These are phyloP conservation scores for Zymoseptoria pseudotritici DNA, from an alignment of 2,329 filamentous ascomycete genomes.

Conservation along the genomic window DNA sequence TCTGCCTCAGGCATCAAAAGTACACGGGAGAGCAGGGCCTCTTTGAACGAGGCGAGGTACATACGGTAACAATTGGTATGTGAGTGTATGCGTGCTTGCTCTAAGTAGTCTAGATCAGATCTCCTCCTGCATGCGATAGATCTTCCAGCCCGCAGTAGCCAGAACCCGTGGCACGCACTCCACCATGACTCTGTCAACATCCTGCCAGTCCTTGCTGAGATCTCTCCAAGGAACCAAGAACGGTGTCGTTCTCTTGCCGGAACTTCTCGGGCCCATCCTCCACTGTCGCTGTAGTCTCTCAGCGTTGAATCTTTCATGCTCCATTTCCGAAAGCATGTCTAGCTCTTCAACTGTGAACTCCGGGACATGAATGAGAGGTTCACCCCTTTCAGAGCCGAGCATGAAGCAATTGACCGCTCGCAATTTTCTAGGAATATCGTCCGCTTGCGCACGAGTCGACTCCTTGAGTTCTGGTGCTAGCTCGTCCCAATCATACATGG, in stretches of 20 bases:
- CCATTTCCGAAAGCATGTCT: conserved; percentile 29
- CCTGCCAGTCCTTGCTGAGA: conserved; percentile 22
- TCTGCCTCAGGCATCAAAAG: neutral
- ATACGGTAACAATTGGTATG: neutral
- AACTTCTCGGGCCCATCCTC: conserved; percentile 28
- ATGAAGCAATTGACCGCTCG: conserved; percentile 30
- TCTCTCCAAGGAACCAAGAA: conserved; percentile 31
- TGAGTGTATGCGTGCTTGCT: neutral
- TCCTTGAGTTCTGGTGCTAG: conserved; percentile 28
- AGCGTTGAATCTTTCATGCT: conserved; percentile 32
- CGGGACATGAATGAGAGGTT: conserved; percentile 24
- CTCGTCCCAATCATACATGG: conserved; percentile 31
- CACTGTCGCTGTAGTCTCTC: conserved; percentile 30
- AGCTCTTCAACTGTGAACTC: conserved; percentile 26
- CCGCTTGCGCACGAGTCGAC: conserved; percentile 29
- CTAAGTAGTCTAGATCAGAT: neutral
- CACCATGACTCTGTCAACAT: conserved; percentile 30
- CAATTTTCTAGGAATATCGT: conserved; percentile 31
- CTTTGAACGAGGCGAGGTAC: neutral
- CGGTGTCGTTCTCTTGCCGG: conserved; percentile 28
- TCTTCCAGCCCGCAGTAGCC: conserved; percentile 26
- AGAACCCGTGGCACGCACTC: conserved; percentile 28
- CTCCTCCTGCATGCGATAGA: conserved; percentile 26
- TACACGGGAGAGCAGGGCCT: neutral
- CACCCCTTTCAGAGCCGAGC: conserved; percentile 24